Evolutionary conservation across 768 basidiomycete species (phyloP), one percentile per base, ranked within the genome.

Genomic region (Megacollybia marginata): DNA sequence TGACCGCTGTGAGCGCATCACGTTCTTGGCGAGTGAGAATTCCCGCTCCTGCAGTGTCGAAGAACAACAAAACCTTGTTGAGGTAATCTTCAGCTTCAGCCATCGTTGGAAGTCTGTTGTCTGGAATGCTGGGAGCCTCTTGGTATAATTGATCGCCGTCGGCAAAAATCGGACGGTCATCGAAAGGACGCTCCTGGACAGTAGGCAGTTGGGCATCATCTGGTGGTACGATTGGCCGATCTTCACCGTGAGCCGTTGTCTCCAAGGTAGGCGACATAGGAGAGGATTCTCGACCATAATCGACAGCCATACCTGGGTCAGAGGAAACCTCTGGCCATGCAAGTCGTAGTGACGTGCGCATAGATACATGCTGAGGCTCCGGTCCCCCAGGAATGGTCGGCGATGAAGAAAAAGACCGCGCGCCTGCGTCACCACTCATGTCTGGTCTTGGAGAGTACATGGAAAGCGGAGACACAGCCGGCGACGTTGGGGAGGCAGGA

Each of bases 81-180:
- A 83, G 62, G 20, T 79, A 74, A 9, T 72, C 71, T 46, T 83
- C 76, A 2, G 75, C 81, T 46, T 80, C 75, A 1, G 63, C 58
- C n/a, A 73, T 58, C 45, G 73, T 69, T 16, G 76, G 72, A 28
- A 65, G 57, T 18, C 57, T 58, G 45, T 51, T 60, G 42, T 61
- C 65, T 44, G 65, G 63, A 31, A 61, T 65, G 16, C 63, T 57
- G 33, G 67, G 62, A 0, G 57, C 57, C 5, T 64, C 43, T 46
- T 68, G 64, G 56, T 67, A 72, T 46, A 68, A 62, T 28, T 61
- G 57, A 28, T 58, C 59, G 10, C 64, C 46, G 32, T 62, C 58
- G 33, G 56, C 33, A 8, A 40, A 57, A 67, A 69, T 13, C 48
- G 9, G 42, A 20, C 42, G 48, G 42, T 40, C 31, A 23, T 33